Conservation (phyloP, 768 basidiomycete genomes). For the Podaxis sp. region DNA sequence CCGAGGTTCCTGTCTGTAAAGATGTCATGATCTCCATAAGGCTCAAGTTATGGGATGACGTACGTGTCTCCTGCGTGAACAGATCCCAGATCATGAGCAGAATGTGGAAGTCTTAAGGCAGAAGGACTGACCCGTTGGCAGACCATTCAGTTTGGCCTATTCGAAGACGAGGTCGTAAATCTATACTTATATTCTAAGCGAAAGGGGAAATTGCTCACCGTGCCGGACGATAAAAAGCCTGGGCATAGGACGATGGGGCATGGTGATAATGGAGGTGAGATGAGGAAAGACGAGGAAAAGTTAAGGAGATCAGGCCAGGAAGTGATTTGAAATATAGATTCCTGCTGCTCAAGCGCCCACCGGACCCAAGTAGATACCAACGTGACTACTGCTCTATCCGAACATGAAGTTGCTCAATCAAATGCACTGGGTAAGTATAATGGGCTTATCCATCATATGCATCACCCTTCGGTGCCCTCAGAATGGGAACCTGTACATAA, state of each 20-base stretch:
- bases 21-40: constrained; percentile 3
- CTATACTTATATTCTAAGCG: neutral
- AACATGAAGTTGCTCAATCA: neutral
- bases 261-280: constrained; percentile 18
- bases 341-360: neutral
- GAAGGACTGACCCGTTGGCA: constrained; percentile 62
- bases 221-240: constrained; percentile 81
- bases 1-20: constrained; percentile 76
- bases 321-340: neutral
- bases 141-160: constrained; percentile 95
- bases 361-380: constrained; percentile 10
- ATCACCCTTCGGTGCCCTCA: neutral
- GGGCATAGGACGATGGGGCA: constrained; percentile 55
- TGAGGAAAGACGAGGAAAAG: neutral
- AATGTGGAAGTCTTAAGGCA: neutral
- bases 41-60: constrained; percentile 21
- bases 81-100: neutral
- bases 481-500: neutral
- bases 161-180: neutral
- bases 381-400: neutral
- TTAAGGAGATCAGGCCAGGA: neutral
- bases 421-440: neutral
- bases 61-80: constrained; percentile 59
- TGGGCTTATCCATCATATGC: neutral
- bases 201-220: constrained; percentile 38